phyloP scores from a whole-genome alignment of 2,329 filamentous ascomycete species.

The Thelonectria rubi region DNA sequence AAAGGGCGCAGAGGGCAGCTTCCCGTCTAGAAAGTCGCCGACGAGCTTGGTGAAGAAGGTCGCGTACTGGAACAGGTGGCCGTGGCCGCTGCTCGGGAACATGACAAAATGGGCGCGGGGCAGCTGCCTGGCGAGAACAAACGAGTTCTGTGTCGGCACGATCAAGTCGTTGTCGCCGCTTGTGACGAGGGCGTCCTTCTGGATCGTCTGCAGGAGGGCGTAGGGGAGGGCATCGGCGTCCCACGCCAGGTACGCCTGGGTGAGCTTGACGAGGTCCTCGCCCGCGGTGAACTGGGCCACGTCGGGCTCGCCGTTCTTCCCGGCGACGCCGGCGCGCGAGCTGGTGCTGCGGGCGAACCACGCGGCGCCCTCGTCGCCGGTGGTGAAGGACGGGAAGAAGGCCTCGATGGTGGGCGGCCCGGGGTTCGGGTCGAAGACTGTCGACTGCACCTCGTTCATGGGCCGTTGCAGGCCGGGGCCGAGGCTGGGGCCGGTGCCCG shows the following conservation, averaged over 20 bases:
- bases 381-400: neutral
- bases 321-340: neutral
- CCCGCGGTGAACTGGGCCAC: neutral
- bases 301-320: neutral
- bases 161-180: constrained; percentile 11
- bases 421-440: constrained; percentile 6
- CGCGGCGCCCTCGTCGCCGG: neutral
- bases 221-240: constrained; percentile 11
- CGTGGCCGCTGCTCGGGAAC: constrained; percentile 13
- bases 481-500: constrained; percentile 6
- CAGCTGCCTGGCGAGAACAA: constrained; percentile 2
- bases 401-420: neutral
- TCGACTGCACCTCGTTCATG: constrained; percentile 13
- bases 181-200: constrained; percentile 13
- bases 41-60: constrained; percentile 12
- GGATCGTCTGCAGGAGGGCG: constrained; percentile 10
- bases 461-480: constrained; percentile 1
- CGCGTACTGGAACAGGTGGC: constrained; percentile 12
- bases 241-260: constrained; percentile 9
- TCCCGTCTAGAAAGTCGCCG: constrained; percentile 8
- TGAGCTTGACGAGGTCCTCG: constrained; percentile 11
- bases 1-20: constrained; percentile 3
- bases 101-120: constrained; percentile 13
- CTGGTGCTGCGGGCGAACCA: neutral
- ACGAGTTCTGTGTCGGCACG: constrained; percentile 15